phyloP scores from a whole-genome alignment of 371 early-diverging fungal species.

The Mucor saturninus region DNA sequence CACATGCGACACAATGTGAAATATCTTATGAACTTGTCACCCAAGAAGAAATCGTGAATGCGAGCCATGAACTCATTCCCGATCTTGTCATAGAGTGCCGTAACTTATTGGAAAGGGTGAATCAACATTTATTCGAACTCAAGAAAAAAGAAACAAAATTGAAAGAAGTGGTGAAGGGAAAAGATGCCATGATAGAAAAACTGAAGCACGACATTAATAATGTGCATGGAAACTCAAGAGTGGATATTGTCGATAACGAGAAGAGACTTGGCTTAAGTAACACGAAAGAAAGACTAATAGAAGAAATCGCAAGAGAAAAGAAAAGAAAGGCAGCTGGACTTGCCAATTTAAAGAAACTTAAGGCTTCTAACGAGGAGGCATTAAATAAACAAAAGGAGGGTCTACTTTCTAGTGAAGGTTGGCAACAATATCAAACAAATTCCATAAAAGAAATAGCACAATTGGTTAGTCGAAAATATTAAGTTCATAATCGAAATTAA shows the following conservation, averaged over 20 bases:
- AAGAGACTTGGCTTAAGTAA: too few relatives aligned
- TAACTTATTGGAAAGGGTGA: neutral
- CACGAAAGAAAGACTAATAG: neutral
- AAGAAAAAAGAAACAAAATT: neutral
- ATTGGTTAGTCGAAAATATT: too few relatives aligned
- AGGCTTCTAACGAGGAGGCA: neutral
- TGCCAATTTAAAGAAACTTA: too few relatives aligned
- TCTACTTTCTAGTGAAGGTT: neutral
- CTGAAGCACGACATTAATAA: too few relatives aligned
- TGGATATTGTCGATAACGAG: too few relatives aligned
- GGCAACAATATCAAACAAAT: neutral
- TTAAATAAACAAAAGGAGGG: neutral
- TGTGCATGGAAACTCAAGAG: too few relatives aligned
- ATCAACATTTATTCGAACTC: neutral
- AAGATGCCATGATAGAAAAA: too few relatives aligned
- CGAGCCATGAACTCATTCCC: neutral
- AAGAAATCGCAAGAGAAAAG: neutral
- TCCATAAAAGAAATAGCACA: neutral
- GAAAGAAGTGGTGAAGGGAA: neutral
- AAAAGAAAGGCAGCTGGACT: too few relatives aligned
- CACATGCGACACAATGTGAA: neutral
- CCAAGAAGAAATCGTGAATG: conserved; percentile 5
- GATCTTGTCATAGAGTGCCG: neutral
- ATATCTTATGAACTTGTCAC: conserved; percentile 15
- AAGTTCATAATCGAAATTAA: too few relatives aligned